Base-by-base conservation (phyloP, 345 rosid species). In the Gossypium thurberi region DNA sequence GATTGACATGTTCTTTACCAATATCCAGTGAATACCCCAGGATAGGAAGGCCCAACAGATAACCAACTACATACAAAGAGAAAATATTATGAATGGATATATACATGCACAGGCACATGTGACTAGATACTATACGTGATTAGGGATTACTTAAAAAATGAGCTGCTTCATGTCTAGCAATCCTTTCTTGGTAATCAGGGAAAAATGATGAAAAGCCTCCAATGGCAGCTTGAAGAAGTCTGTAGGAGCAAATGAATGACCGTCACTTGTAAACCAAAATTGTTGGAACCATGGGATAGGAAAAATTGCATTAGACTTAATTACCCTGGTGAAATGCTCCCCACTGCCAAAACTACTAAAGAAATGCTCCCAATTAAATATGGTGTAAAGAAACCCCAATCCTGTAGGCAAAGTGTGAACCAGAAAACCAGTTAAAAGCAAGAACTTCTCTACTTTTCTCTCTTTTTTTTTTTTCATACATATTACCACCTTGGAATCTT, bases 351-450 rank as follows among this genome's bases (percentile, higher is more conserved):
- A 70, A 92, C 98, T 50, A 92, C 67, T 46, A 94, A 79, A 4
- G 98, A 94, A 64, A 94, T 92, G 83, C 98, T 94, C 28, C 98
- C 98, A 47, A 90, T 71, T 74, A 94, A 84, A 87, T 94, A 94
- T 18, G 98, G 97, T 69, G 89, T 76, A 79, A 92, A 94, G 89
- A 94, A 94, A 48, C 98, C 98, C 97, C 98, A 94, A 70, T 94
- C 98, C 98, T 92, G 79, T 67, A 77, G 14, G 14, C 63, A 51
- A 52, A 33, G 11, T 20, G 65, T 47, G 74, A 71, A 40, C 51
- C 56, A 26, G 4, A 57, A 11, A 48, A 33, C 26, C 51, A 13
- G 11, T 28, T 9, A 37, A 61, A 62, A 33, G 23, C 47, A 8
- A 17, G 8, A 14, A 47, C 69, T 11, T 40, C 12, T 63, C 26